phyloP scores from a whole-genome alignment of 2,329 filamentous ascomycete species.

The Rhinocladiella mackenziei region DNA sequence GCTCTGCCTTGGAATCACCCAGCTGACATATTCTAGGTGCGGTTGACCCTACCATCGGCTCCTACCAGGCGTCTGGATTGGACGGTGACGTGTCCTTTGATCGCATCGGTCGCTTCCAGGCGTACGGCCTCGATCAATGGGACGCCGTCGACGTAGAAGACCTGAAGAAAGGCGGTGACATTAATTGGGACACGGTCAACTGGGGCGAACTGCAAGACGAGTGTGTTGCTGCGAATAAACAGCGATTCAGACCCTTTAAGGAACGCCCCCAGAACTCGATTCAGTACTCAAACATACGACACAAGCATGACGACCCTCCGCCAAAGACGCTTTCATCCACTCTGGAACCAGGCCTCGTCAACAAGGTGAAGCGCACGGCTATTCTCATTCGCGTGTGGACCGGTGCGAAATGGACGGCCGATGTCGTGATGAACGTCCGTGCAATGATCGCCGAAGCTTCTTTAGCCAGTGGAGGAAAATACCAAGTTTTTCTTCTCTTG shows the following conservation, averaged over 20 bases:
- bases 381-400: conserved; percentile 80
- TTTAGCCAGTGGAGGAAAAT: conserved; percentile 77
- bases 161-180: conserved; percentile 30
- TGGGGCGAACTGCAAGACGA: conserved; percentile 69
- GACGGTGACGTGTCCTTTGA: conserved; percentile 66
- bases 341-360: conserved; percentile 26
- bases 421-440: conserved; percentile 76
- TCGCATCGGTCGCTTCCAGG: conserved; percentile 64
- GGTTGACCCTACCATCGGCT: conserved; percentile 50
- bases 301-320: conserved; percentile 26
- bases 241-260: conserved; percentile 48
- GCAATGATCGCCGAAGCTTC: conserved; percentile 79
- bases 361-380: conserved; percentile 56
- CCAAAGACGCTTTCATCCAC: conserved; percentile 20
- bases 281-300: conserved; percentile 31
- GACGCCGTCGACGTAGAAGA: conserved; percentile 29
- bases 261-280: conserved; percentile 29
- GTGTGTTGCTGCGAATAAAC: conserved; percentile 63
- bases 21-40: conserved; percentile 23
- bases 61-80: conserved; percentile 58
- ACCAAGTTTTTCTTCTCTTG: conserved; percentile 75
- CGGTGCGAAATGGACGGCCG: conserved; percentile 71
- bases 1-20: not conserved
- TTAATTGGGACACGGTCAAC: conserved; percentile 60
- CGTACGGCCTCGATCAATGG: conserved; percentile 42